A percentile compares a stretch with the other conserved stretches of the same genome.
Conservation (phyloP, 2,329 filamentous ascomycete genomes). For the Trichoderma arundinaceum region DNA sequence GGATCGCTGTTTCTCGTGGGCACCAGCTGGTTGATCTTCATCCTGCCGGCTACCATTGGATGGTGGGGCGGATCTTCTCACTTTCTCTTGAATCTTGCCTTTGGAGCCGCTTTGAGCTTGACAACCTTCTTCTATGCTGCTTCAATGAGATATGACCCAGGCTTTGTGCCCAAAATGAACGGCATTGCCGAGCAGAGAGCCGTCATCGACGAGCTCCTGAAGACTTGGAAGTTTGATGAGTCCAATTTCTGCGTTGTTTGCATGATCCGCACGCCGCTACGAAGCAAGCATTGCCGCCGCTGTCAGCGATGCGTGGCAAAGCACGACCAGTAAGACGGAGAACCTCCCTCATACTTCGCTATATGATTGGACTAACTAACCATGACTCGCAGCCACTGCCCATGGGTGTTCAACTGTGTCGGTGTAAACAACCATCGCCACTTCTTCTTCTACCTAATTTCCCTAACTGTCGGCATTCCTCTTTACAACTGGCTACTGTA, state of each 20-base stretch:
- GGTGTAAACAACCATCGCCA: conserved; percentile 95
- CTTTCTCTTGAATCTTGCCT: conserved; percentile 79
- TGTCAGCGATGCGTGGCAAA: conserved; percentile 94
- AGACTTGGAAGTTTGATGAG: conserved; percentile 89
- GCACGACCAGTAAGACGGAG: conserved; percentile 81
- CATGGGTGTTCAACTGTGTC: conserved; percentile 97
- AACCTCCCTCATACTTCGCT: no score
- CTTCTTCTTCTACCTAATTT: conserved; percentile 88
- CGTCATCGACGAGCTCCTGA: conserved; percentile 85
- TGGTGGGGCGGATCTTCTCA: conserved; percentile 48
- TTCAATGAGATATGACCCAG: conserved; percentile 87
- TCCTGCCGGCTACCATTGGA: conserved; percentile 61
- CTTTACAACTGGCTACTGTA: conserved; percentile 74
- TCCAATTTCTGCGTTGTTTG: conserved; percentile 91
- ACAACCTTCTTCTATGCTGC: conserved; percentile 86
- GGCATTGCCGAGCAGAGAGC: conserved; percentile 89
- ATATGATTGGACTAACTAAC: conserved; percentile 26
- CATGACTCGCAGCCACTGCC: conserved; percentile 74
- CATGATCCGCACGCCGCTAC: conserved; percentile 89
- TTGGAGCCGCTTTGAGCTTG: conserved; percentile 66
- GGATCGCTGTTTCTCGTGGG: conserved; percentile 83
- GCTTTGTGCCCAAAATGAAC: conserved; percentile 87
- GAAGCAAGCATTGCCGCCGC: conserved; percentile 93
- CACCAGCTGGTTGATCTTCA: conserved; percentile 73
- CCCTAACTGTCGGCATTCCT: conserved; percentile 75